phyloP scores from a whole-genome alignment of 495 filamentous ascomycete species.

The Sabuloglossum arenarium region DNA sequence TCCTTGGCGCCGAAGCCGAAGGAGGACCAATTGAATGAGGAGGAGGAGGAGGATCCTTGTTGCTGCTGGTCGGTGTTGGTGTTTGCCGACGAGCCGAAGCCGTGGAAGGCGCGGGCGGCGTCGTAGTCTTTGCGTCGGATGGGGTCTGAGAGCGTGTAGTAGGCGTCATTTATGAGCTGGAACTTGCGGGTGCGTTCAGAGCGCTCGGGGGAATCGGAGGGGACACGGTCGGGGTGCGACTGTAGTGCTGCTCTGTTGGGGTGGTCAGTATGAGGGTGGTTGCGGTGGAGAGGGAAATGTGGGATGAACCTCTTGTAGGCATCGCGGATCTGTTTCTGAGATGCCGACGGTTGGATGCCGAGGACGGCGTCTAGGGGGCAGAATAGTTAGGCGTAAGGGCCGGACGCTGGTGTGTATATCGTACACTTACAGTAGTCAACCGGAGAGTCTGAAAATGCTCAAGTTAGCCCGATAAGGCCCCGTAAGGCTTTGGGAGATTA shows the following conservation, averaged over 20 bases:
- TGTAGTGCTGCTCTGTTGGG: conserved; percentile 62
- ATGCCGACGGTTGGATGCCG: conserved; percentile 51
- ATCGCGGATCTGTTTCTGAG: conserved; percentile 68
- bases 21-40: conserved; percentile 15
- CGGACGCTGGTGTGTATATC: neutral
- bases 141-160: conserved; percentile 80
- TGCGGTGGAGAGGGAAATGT: neutral
- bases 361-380: conserved; percentile 37
- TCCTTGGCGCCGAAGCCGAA: conserved; percentile 33
- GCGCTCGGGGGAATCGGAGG: conserved; percentile 67
- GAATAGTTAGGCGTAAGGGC: neutral
- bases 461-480: neutral
- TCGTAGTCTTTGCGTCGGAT: conserved; percentile 77
- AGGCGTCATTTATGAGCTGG: conserved; percentile 93
- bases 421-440: neutral
- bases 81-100: conserved; percentile 12
- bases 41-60: neutral
- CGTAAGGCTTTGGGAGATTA: neutral
- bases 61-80: neutral
- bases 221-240: conserved; percentile 83
- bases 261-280: neutral
- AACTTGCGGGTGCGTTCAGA: conserved; percentile 69
- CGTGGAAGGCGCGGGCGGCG: conserved; percentile 33
- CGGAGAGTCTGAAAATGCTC: neutral
- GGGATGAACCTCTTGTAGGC: conserved; percentile 66